Conservation (phyloP, 1,139 yeast species). For the Saccharomyces uvarum region DNA sequence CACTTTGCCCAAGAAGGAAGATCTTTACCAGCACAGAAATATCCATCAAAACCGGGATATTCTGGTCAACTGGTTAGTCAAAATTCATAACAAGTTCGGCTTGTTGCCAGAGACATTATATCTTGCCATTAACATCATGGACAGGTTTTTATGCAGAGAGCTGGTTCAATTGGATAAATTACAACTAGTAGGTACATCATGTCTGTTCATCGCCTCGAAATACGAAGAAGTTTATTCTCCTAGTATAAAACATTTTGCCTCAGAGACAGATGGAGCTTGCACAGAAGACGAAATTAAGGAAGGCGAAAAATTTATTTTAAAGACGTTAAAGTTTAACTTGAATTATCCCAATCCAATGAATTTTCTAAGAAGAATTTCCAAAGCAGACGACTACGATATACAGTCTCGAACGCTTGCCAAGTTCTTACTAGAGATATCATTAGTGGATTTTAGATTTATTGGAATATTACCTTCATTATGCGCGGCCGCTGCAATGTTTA, state of each 20-base stretch:
- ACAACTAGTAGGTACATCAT: constrained; percentile 85
- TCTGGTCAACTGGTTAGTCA: constrained; percentile 90
- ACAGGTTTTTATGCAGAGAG: constrained; percentile 76
- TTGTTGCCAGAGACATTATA: constrained; percentile 85
- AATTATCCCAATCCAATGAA: constrained; percentile 93
- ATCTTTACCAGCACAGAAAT: constrained; percentile 66
- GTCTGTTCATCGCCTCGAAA: constrained; percentile 87
- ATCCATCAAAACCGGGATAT: constrained; percentile 79
- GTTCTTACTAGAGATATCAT: constrained; percentile 73
- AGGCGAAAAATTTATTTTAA: constrained; percentile 78
- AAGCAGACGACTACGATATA: constrained; percentile 92
- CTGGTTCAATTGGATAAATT: constrained; percentile 75
- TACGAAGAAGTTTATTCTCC: constrained; percentile 94
- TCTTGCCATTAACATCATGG: constrained; percentile 84
- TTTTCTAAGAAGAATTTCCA: constrained; percentile 82
- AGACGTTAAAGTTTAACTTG: constrained; percentile 68
- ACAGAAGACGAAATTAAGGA: constrained; percentile 77
- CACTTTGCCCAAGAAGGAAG: constrained; percentile 73
- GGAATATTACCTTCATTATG: constrained; percentile 75
- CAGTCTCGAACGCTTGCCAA: constrained; percentile 89
- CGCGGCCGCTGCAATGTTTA: constrained; percentile 87
- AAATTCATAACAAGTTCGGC: constrained; percentile 81
- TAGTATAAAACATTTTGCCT: constrained; percentile 78
- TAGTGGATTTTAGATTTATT: constrained; percentile 74
- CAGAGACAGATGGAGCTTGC: constrained; percentile 72